Percentiles rank a stretch among this genome's conserved stretches.
Conservation (phyloP, 345 rosid genomes). For the Pistacia vera region DNA sequence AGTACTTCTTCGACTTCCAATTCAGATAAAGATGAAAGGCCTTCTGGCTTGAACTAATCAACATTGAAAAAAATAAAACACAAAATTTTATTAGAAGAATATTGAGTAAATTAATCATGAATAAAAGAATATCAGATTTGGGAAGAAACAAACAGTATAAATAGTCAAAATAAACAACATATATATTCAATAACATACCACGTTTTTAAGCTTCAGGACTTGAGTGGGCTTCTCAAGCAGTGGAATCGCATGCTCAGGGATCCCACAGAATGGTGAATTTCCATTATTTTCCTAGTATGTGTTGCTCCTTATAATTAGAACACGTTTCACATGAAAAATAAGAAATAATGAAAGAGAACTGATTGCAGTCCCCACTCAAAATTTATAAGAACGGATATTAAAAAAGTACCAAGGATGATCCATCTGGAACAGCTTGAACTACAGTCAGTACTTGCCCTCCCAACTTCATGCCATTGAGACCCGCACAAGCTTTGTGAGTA, state of each 20-base stretch:
- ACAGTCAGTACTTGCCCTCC: conserved; percentile 84
- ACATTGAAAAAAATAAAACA: conserved; percentile 17
- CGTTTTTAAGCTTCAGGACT: conserved; percentile 77
- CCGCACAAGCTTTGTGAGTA: conserved; percentile 81
- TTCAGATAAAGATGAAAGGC: conserved; percentile 47
- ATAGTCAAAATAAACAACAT: background rate
- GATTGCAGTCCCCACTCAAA: background rate
- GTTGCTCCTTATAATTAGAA: conserved; percentile 31
- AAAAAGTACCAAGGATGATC: conserved; percentile 49
- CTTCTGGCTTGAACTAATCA: conserved; percentile 61
- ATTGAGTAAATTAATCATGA: conserved; percentile 12
- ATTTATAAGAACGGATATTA: conserved; percentile 13
- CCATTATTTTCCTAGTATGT: conserved; percentile 47
- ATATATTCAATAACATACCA: conserved; percentile 49
- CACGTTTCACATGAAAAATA: conserved; percentile 3
- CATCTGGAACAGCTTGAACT: conserved; percentile 64
- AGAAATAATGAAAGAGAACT: conserved; percentile 4
- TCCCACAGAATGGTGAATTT: conserved; percentile 48
- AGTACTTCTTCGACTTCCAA: conserved; percentile 71
- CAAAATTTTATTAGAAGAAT: background rate
- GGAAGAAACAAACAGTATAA: background rate
- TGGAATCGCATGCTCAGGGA: conserved; percentile 76
- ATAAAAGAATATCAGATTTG: background rate
- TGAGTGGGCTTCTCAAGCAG: conserved; percentile 78
- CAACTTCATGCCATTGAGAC: conserved; percentile 87